phyloP scores from a whole-genome alignment of 805 yeast species.

The Saccharomycopsis vini region DNA sequence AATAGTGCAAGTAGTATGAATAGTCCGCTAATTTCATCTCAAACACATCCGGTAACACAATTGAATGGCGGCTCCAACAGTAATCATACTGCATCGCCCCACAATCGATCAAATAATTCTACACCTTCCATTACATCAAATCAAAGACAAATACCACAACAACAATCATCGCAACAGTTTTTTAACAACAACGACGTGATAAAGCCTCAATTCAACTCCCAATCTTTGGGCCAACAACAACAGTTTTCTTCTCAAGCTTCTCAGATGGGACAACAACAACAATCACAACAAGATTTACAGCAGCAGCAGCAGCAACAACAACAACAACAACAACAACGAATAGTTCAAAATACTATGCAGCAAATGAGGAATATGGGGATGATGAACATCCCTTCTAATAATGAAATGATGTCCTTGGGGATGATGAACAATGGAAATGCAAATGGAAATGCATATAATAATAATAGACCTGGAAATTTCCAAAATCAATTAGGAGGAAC shows the following conservation, averaged over 20 bases:
- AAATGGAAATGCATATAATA: too few relatives aligned
- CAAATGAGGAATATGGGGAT: conserved; percentile 14
- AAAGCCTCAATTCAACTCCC: conserved; percentile 5
- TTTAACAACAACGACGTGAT: too few relatives aligned
- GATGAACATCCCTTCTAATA: conserved; percentile 1
- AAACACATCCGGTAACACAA: conserved; percentile 3
- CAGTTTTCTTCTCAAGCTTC: conserved; percentile 11
- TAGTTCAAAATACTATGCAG: conserved; percentile 15
- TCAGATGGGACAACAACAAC: conserved; percentile 16
- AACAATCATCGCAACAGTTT: too few relatives aligned
- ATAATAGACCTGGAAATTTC: too few relatives aligned
- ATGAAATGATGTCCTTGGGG: conserved; percentile 3
- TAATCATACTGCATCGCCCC: conserved; percentile 3
- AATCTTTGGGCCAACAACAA: conserved; percentile 8
- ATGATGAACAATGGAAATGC: conserved; percentile 6
- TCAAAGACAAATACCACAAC: conserved; percentile 7
- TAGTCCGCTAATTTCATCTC: conserved; percentile 11
- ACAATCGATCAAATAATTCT: conserved; percentile 7
- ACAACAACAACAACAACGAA: conserved; percentile 19
- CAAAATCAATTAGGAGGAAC: too few relatives aligned
- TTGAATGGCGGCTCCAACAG: conserved; percentile 10
- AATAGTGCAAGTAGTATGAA: conserved; percentile 8
- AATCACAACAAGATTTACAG: conserved; percentile 13
- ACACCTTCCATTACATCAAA: conserved; percentile 13
- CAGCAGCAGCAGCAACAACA: conserved; percentile 1